A percentile compares a stretch with the other conserved stretches of the same genome.
Conservation (phyloP, 768 basidiomycete species). For the Flagelloscypha sp. region DNA sequence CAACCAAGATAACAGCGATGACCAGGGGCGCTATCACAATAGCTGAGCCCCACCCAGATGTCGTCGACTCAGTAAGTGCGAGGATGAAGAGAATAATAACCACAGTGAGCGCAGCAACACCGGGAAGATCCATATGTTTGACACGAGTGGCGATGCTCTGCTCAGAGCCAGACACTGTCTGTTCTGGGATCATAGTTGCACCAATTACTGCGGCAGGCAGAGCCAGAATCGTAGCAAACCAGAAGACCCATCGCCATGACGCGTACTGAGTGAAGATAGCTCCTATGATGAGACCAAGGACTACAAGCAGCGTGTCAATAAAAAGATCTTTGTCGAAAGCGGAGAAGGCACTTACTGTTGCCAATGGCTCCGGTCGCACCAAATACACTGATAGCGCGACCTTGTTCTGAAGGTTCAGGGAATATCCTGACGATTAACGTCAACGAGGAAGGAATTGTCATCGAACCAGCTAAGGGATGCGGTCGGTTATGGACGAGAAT, state of each 20-base stretch:
- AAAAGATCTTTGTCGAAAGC: no score
- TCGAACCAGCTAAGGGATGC: conserved; percentile 32
- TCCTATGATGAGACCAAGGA: conserved; percentile 35
- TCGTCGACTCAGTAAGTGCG: conserved; percentile 28
- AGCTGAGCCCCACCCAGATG: conserved; percentile 34
- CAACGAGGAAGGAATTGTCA: conserved; percentile 45
- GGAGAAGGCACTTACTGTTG: conserved; percentile 24
- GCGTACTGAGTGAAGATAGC: conserved; percentile 32
- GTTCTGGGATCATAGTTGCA: conserved; percentile 10
- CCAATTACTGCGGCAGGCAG: conserved; percentile 20
- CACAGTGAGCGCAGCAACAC: conserved; percentile 9
- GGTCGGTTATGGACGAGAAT: no score
- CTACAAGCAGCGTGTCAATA: conserved; percentile 13
- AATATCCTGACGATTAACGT: conserved; percentile 42
- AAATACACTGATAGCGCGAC: conserved; percentile 38
- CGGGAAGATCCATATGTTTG: conserved; percentile 11
- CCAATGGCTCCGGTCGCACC: conserved; percentile 39
- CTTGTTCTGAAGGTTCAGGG: conserved; percentile 37
- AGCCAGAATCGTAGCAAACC: conserved; percentile 33
- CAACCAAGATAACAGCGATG: conserved; percentile 28
- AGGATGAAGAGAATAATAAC: conserved; percentile 26
- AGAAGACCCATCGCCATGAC: conserved; percentile 46
- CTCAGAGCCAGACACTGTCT: conserved; percentile 1
- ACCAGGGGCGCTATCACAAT: conserved; percentile 34
- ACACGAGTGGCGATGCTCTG: no score